A percentile compares a stretch with the other conserved stretches of the same genome.
Evolutionary conservation across 139 green algal genomes (phyloP).

Genomic region (Dunaliella primolecta): DNA sequence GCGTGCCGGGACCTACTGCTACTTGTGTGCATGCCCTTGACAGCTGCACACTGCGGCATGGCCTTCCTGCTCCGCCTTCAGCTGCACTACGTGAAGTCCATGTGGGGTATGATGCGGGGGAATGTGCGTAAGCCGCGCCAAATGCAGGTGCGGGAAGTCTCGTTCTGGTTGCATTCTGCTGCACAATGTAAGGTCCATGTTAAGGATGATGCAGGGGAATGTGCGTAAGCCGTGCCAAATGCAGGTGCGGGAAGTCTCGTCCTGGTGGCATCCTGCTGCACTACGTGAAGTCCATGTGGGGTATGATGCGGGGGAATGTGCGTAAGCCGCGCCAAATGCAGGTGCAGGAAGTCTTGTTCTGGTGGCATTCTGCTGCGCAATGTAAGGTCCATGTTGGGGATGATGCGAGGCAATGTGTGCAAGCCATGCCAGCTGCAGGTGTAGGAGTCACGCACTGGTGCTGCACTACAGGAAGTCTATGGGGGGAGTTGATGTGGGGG

Average conservation of each 20-base stretch:
- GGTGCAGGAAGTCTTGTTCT: background rate
- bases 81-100: constrained; percentile 14
- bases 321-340: background rate
- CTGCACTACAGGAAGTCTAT: too few species aligned
- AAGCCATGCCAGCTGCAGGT: constrained; percentile 2
- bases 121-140: background rate
- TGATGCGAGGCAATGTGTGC: constrained; percentile 32
- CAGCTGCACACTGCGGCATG: constrained; percentile 3
- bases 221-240: background rate
- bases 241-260: background rate
- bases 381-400: constrained; percentile 25
- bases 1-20: constrained; percentile 24
- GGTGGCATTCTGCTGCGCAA: constrained; percentile 24
- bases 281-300: constrained; percentile 26
- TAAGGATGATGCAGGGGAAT: constrained; percentile 36
- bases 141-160: background rate
- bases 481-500: too few species aligned
- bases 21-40: constrained; percentile 18
- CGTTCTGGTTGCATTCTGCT: constrained; percentile 33
- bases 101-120: constrained; percentile 42
- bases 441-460: too few species aligned
- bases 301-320: constrained; percentile 34
- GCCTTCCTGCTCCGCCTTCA: constrained; percentile 20
- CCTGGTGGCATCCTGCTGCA: constrained; percentile 26
- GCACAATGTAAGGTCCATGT: constrained; percentile 17